Evolutionary conservation across 371 early-diverging fungal genomes (phyloP).

Genomic region (Dentiscutata heterogama): DNA sequence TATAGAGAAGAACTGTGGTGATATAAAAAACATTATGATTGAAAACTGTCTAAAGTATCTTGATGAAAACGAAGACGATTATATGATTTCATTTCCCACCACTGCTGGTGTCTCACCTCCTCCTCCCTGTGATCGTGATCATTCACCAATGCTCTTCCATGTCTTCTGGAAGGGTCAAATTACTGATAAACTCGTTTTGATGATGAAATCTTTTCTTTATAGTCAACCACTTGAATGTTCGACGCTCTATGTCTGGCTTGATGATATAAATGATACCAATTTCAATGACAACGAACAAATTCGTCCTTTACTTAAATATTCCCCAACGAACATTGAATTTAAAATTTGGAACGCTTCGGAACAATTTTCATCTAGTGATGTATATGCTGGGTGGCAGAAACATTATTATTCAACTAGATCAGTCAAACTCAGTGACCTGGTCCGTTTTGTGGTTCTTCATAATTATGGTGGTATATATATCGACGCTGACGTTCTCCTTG

Average conservation of each 20-base stretch:
- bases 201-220: conserved; percentile 50
- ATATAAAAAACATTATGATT: not conserved
- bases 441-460: conserved; percentile 51
- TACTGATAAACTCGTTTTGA: conserved; percentile 50
- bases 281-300: not conserved
- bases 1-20: not conserved
- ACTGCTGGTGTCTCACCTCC: not conserved
- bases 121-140: not conserved
- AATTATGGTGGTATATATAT: conserved; percentile 52
- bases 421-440: conserved; percentile 51
- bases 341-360: not conserved
- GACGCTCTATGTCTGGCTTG: conserved; percentile 50
- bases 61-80: not conserved
- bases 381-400: not conserved
- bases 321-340: not conserved
- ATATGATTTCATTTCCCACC: not conserved
- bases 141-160: conserved; percentile 48
- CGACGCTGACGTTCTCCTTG: conserved; percentile 51
- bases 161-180: conserved; percentile 53
- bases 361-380: not conserved
- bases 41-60: conserved; percentile 15
- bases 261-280: conserved; percentile 29
- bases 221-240: conserved; percentile 50
- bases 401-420: conserved; percentile 24
- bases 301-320: not conserved